Conservation (phyloP, 2,329 filamentous ascomycete genomes). For the Calonectria multiphialidica region DNA sequence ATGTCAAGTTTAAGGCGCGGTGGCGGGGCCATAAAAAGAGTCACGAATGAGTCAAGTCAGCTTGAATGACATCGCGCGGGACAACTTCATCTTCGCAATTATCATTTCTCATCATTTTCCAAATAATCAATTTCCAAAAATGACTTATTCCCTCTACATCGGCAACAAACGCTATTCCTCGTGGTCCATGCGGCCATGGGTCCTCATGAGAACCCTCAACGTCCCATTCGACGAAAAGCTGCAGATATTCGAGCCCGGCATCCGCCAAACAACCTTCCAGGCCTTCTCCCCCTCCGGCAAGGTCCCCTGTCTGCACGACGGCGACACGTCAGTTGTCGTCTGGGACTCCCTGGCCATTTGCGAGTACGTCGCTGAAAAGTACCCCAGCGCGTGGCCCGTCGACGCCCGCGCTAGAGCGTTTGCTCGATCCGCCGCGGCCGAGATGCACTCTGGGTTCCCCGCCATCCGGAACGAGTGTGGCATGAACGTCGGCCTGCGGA, state of each 20-base stretch:
- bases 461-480: constrained; percentile 56
- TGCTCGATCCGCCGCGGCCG: constrained; percentile 57
- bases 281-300: constrained; percentile 56
- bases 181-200: constrained; percentile 61
- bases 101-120: not conserved
- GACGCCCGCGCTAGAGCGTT: constrained; percentile 54
- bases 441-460: constrained; percentile 61
- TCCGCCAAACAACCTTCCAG: constrained; percentile 49
- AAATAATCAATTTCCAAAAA: constrained; percentile 26
- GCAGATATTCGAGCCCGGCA: constrained; percentile 47
- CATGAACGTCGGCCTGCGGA: constrained; percentile 56
- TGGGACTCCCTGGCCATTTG: constrained; percentile 63
- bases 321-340: constrained; percentile 46
- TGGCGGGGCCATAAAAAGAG: not conserved
- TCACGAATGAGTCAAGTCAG: not conserved
- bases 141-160: constrained; percentile 56
- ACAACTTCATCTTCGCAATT: not conserved
- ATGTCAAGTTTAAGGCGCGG: constrained; percentile 13
- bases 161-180: constrained; percentile 60
- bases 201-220: constrained; percentile 56
- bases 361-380: constrained; percentile 59
- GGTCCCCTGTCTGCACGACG: constrained; percentile 55
- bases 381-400: constrained; percentile 57
- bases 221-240: constrained; percentile 58
- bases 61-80: too few species aligned